A percentile compares a stretch with the other conserved stretches of the same genome.
Evolutionary conservation across 1,284 basidiomycete species (phyloP).

Genomic region (Leccinum subrobustum): DNA sequence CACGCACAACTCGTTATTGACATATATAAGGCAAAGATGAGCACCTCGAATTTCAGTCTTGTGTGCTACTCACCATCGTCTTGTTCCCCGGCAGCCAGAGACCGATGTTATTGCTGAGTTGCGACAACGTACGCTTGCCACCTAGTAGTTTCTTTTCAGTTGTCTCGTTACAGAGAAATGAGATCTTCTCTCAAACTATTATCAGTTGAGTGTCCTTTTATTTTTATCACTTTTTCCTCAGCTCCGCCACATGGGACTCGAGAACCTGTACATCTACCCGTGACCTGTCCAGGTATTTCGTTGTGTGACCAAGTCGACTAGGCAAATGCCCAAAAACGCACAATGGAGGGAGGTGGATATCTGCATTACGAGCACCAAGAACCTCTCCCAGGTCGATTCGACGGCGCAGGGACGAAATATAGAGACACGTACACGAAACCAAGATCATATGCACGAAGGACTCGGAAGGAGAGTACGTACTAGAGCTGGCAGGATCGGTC

Average conservation of each 20-base stretch:
- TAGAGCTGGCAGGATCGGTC: neutral
- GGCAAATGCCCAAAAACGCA: neutral
- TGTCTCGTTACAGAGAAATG: neutral
- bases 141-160: neutral
- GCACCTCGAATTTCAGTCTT: neutral
- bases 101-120: neutral
- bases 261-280: neutral
- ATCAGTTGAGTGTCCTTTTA: neutral
- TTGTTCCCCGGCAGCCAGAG: neutral
- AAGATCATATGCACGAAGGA: neutral
- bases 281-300: too few relatives aligned
- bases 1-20: neutral
- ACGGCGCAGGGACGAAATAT: neutral
- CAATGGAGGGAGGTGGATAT: neutral
- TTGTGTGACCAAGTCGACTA: too few relatives aligned
- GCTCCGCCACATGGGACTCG: too few relatives aligned
- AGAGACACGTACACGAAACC: neutral
- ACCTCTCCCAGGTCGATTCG: neutral
- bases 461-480: neutral
- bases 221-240: neutral
- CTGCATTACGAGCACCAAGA: neutral
- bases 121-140: neutral
- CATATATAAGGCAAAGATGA: slow-evolving; percentile 2
- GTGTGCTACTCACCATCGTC: too few relatives aligned
- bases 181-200: too few relatives aligned